Conservation (phyloP, 768 basidiomycete genomes). For the Naganishia friedmannii region DNA sequence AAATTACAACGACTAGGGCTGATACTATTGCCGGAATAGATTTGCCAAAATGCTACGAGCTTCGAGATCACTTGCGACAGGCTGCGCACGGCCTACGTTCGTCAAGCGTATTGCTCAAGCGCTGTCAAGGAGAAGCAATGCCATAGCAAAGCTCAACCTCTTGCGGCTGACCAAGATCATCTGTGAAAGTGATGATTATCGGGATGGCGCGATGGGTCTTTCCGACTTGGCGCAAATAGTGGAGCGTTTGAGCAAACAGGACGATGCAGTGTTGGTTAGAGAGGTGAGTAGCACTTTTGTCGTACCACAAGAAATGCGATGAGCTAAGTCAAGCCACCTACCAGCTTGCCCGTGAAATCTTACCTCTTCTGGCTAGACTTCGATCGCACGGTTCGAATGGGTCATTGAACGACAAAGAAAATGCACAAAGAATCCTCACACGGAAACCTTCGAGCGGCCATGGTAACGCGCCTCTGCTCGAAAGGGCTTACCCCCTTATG, state of each 20-base stretch:
- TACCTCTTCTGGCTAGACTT: not conserved
- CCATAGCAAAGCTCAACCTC: conserved; percentile 85
- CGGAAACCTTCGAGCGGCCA: not conserved
- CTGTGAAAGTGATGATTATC: conserved; percentile 85
- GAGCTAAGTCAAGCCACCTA: not conserved
- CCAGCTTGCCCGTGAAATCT: conserved; percentile 18
- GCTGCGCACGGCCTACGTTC: conserved; percentile 76
- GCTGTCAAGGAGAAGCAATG: conserved; percentile 67
- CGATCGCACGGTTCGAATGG: not conserved
- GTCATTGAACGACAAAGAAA: not conserved
- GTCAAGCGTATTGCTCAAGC: conserved; percentile 84
- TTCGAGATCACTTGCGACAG: conserved; percentile 69
- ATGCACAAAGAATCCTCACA: not conserved
- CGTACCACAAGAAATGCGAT: not conserved
- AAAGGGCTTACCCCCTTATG: not conserved
- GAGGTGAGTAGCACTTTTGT: conserved; percentile 57
- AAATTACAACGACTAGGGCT: not conserved
- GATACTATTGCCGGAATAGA: conserved; percentile 28
- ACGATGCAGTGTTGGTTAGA: conserved; percentile 84
- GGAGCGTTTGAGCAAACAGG: conserved; percentile 72
- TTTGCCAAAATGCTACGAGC: conserved; percentile 83
- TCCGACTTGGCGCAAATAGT: conserved; percentile 81
- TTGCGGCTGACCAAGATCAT: conserved; percentile 78
- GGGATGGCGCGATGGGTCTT: conserved; percentile 72
- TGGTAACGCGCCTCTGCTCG: not conserved